Conservation (phyloP, 495 filamentous ascomycete genomes). For the Hypoxylon subgilvum region DNA sequence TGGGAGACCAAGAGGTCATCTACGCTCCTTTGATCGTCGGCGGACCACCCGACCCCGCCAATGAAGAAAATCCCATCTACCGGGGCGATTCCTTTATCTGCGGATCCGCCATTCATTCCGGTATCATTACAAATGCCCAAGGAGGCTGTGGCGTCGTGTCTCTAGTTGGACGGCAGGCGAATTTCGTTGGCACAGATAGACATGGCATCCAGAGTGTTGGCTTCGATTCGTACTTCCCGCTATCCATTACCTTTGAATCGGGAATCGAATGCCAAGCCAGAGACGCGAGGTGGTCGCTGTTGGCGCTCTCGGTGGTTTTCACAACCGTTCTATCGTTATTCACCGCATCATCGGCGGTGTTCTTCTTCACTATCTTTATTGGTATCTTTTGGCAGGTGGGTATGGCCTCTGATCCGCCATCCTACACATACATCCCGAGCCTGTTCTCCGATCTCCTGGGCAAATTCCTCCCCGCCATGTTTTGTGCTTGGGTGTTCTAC, state of each 20-base stretch:
- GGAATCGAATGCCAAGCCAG: conserved; percentile 59
- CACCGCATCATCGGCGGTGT: conserved; percentile 67
- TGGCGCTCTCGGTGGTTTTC: conserved; percentile 74
- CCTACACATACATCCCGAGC: conserved; percentile 52
- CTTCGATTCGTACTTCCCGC: conserved; percentile 80
- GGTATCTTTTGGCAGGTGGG: conserved; percentile 80
- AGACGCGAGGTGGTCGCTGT: conserved; percentile 75
- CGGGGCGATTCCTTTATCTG: conserved; percentile 86
- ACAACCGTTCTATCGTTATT: conserved; percentile 70
- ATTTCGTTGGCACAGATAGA: conserved; percentile 63
- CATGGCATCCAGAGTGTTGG: conserved; percentile 70
- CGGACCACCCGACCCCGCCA: conserved; percentile 61
- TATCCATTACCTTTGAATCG: conserved; percentile 68
- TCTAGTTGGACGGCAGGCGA: conserved; percentile 69
- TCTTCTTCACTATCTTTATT: conserved; percentile 75
- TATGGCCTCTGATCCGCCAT: conserved; percentile 76
- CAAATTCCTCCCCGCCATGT: conserved; percentile 77
- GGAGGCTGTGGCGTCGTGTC: conserved; percentile 80
- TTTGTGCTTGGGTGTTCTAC: conserved; percentile 76
- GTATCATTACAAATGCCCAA: conserved; percentile 66
- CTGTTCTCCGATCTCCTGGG: conserved; percentile 74
- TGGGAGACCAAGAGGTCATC: conserved; percentile 73
- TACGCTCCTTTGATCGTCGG: conserved; percentile 78
- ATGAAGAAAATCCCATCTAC: conserved; percentile 62
- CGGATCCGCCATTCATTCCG: conserved; percentile 78